Percentiles rank a stretch among this genome's conserved stretches.
These are phyloP conservation scores for Neurospora terricola DNA, from an alignment of 495 filamentous ascomycete species.

Conservation along the genomic window DNA sequence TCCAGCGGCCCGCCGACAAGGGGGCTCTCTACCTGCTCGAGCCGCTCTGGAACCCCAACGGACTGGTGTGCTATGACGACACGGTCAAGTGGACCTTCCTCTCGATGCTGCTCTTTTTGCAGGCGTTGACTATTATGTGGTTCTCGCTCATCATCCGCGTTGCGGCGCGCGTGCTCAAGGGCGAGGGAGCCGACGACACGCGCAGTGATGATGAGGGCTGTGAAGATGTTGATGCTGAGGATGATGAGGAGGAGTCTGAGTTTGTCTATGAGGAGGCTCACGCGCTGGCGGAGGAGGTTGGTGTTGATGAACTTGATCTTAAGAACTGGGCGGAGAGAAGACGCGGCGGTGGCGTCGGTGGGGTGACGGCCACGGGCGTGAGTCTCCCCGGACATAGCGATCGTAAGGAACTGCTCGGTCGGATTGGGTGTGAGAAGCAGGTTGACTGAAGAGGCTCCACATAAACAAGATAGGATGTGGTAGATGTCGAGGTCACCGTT, in stretches of 20 bases:
- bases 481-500: not conserved
- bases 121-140: conserved; percentile 76
- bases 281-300: conserved; percentile 56
- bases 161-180: conserved; percentile 62
- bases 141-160: conserved; percentile 80
- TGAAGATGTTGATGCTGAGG: conserved; percentile 64
- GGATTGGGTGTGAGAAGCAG: conserved; percentile 68
- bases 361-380: conserved; percentile 41
- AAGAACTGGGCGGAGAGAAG: conserved; percentile 38
- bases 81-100: conserved; percentile 68
- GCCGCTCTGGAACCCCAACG: conserved; percentile 57
- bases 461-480: not conserved
- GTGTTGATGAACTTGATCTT: conserved; percentile 50
- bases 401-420: conserved; percentile 59
- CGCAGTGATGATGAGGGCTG: conserved; percentile 80
- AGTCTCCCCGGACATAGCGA: conserved; percentile 60
- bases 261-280: conserved; percentile 36
- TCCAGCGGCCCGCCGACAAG: conserved; percentile 45
- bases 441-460: conserved; percentile 26
- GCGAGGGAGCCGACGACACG: conserved; percentile 71
- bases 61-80: conserved; percentile 65
- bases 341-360: conserved; percentile 22
- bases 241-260: conserved; percentile 42
- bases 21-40: conserved; percentile 52
- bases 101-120: conserved; percentile 63